Percentiles rank a stretch among this genome's conserved stretches.
phyloP scores from a whole-genome alignment of 805 yeast genomes.

The Scheffersomyces stipitis region DNA sequence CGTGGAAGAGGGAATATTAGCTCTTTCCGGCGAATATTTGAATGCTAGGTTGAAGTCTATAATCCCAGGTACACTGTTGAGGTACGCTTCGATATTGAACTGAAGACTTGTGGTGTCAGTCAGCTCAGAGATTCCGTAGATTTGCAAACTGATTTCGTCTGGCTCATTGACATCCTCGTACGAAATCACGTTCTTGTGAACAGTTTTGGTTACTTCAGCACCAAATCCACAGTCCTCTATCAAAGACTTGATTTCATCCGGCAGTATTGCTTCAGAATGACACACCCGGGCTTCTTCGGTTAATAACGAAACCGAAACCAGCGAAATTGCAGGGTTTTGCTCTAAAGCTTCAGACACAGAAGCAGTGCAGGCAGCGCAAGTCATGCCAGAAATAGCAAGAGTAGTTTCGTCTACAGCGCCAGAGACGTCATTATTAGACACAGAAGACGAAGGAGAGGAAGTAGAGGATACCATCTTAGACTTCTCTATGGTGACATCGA shows the following conservation, averaged over 20 bases:
- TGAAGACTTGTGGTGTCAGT: constrained; percentile 29
- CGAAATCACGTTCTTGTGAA: background rate
- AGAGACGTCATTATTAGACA: background rate
- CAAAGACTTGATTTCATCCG: constrained; percentile 15
- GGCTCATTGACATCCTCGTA: constrained; percentile 10
- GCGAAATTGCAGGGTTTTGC: constrained; percentile 19
- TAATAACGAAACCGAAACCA: constrained; percentile 33
- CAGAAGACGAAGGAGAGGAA: no score
- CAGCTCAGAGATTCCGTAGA: constrained; percentile 29
- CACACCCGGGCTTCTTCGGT: constrained; percentile 36
- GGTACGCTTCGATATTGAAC: constrained; percentile 41
- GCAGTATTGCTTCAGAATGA: constrained; percentile 15
- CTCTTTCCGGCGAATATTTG: constrained; percentile 7
- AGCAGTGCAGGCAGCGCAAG: constrained; percentile 45
- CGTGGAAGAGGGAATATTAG: constrained; percentile 8
- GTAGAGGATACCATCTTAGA: constrained; percentile 1
- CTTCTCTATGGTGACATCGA: constrained; percentile 18
- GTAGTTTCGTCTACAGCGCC: constrained; percentile 1
- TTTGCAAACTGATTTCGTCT: constrained; percentile 30
- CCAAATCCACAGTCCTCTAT: constrained; percentile 36
- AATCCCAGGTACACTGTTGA: constrained; percentile 33
- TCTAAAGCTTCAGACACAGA: constrained; percentile 35
- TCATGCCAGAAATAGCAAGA: constrained; percentile 27
- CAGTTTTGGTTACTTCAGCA: constrained; percentile 9
- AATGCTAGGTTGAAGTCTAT: constrained; percentile 22